These are phyloP conservation scores for Coemansia sp. DNA, from an alignment of 192 early-diverging fungal species.

Conservation along the genomic window DNA sequence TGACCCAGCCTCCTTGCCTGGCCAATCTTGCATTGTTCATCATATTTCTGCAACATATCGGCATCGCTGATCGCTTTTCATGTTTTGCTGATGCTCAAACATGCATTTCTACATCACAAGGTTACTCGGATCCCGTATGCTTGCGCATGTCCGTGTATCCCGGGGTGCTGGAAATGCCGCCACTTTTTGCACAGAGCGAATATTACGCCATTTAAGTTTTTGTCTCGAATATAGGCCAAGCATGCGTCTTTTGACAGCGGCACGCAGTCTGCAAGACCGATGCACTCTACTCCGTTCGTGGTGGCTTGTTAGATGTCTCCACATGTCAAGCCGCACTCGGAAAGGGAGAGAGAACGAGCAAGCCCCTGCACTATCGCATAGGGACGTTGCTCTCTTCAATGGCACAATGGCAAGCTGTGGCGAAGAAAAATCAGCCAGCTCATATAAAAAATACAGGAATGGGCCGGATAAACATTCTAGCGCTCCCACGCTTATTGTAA, in stretches of 20 bases:
- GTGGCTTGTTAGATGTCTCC: slow-evolving; percentile 9
- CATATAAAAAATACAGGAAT: background rate
- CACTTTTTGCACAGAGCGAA: background rate
- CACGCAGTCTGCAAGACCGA: background rate
- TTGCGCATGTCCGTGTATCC: background rate
- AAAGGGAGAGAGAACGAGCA: background rate
- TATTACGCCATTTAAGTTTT: background rate
- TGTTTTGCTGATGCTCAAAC: background rate
- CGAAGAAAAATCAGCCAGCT: slow-evolving; percentile 8
- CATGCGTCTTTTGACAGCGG: background rate
- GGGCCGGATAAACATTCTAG: slow-evolving; percentile 8
- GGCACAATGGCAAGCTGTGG: background rate
- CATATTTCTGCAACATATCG: background rate
- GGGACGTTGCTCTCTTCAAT: background rate
- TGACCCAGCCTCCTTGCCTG: slow-evolving; percentile 1
- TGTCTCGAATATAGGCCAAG: background rate
- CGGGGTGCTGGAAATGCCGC: too few relatives aligned
- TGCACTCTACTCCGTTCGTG: background rate
- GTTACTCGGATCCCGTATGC: background rate
- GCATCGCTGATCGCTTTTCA: slow-evolving; percentile 7
- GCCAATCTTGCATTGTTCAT: slow-evolving; percentile 3
- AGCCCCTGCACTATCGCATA: too few relatives aligned
- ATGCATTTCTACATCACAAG: background rate
- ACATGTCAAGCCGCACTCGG: slow-evolving; percentile 5
- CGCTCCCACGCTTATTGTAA: slow-evolving; percentile 11